These are phyloP conservation scores for Sugiyamaella lignohabitans DNA, from an alignment of 805 yeast genomes.

Conservation along the genomic window DNA sequence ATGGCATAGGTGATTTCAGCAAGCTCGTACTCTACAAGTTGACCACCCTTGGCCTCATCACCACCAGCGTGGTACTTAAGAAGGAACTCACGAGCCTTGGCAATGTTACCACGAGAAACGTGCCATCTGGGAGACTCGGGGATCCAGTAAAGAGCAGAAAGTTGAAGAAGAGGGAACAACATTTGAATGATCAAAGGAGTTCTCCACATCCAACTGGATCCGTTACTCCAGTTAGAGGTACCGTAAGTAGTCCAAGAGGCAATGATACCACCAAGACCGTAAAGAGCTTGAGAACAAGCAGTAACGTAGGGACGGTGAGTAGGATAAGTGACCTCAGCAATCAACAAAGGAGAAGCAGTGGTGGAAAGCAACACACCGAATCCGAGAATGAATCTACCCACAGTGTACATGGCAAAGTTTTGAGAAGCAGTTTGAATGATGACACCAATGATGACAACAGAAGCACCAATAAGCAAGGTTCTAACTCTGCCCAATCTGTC, in stretches of 20 bases:
- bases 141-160: slow-evolving; percentile 41
- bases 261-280: slow-evolving; percentile 63
- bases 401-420: slow-evolving; percentile 56
- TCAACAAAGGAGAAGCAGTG: slow-evolving; percentile 69
- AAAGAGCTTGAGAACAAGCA: slow-evolving; percentile 61
- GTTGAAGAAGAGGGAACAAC: slow-evolving; percentile 54
- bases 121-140: slow-evolving; percentile 87
- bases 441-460: slow-evolving; percentile 53
- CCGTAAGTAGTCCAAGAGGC: slow-evolving; percentile 78
- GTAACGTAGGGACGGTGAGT: slow-evolving; percentile 53
- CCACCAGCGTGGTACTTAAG: slow-evolving; percentile 17
- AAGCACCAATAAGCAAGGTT: slow-evolving; percentile 47
- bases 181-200: slow-evolving; percentile 68
- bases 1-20: slow-evolving; percentile 19
- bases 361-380: slow-evolving; percentile 68
- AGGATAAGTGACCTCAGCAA: slow-evolving; percentile 63
- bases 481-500: slow-evolving; percentile 53
- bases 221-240: slow-evolving; percentile 38
- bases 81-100: slow-evolving; percentile 47
- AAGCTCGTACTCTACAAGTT: slow-evolving; percentile 24
- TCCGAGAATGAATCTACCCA: slow-evolving; percentile 66
- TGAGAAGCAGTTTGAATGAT: slow-evolving; percentile 38
- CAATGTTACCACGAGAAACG: slow-evolving; percentile 52
- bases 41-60: slow-evolving; percentile 20
- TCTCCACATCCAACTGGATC: slow-evolving; percentile 52